Evolutionary conservation across 495 filamentous ascomycete species (phyloP).

Genomic region (Astrothelium subdiscretum): DNA sequence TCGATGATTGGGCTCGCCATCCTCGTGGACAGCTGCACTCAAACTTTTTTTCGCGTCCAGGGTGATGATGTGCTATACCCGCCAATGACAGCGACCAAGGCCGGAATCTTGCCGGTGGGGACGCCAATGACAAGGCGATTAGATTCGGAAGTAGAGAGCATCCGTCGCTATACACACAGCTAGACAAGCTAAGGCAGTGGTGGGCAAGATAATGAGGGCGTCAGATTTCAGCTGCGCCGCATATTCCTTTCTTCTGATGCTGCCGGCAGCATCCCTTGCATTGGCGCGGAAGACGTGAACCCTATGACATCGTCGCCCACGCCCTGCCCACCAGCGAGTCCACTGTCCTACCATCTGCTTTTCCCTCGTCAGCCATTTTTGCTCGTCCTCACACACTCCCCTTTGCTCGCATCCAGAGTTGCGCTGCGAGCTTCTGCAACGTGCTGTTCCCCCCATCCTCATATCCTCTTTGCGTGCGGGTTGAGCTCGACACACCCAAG

Average conservation of each 20-base stretch:
- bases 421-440: background rate
- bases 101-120: no score
- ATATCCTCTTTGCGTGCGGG: background rate
- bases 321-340: background rate
- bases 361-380: background rate
- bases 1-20: background rate
- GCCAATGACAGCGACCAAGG: no score
- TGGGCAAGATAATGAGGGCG: background rate
- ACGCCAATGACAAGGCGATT: no score
- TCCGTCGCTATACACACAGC: background rate
- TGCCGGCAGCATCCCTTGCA: background rate
- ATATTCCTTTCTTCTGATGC: background rate
- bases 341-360: background rate
- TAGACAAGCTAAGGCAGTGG: background rate
- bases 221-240: background rate
- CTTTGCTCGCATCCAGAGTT: background rate
- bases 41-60: background rate
- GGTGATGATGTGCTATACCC: background rate
- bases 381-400: background rate
- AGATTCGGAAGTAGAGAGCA: background rate
- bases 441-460: background rate
- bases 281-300: background rate
- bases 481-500: background rate
- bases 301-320: background rate
- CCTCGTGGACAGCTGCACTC: background rate